A percentile compares a stretch with the other conserved stretches of the same genome.
These are phyloP conservation scores for Drechslerella coelobrocha DNA, from an alignment of 2,329 filamentous ascomycete genomes.

Conservation along the genomic window DNA sequence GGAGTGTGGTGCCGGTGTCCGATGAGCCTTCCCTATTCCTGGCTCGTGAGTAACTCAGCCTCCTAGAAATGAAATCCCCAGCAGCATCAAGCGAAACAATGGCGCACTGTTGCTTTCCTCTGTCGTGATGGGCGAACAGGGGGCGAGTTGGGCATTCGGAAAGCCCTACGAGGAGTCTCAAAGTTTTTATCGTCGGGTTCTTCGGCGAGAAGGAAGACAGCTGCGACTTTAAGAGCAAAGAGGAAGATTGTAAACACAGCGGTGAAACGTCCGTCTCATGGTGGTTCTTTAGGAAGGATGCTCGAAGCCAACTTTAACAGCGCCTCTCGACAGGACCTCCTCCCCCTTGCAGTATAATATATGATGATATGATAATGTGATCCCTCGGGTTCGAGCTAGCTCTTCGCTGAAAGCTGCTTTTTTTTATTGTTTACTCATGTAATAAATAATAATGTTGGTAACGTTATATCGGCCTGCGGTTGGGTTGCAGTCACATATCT, in stretches of 20 bases:
- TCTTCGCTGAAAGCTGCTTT: too few relatives aligned
- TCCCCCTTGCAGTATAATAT: too few relatives aligned
- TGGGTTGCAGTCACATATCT: too few relatives aligned
- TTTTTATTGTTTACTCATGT: too few relatives aligned
- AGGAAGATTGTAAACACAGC: not conserved
- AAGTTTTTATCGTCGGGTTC: not conserved
- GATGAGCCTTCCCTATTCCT: slow-evolving; percentile 42
- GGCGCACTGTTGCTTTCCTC: slow-evolving; percentile 28
- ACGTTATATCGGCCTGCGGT: not conserved
- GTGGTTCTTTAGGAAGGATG: not conserved
- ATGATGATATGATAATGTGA: too few relatives aligned
- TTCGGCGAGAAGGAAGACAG: too few relatives aligned
- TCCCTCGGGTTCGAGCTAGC: too few relatives aligned
- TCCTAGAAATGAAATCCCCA: slow-evolving; percentile 28
- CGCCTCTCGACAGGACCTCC: too few relatives aligned
- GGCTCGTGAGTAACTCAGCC: slow-evolving; percentile 38
- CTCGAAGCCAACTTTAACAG: too few relatives aligned
- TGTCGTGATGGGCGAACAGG: slow-evolving; percentile 5
- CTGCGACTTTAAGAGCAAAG: slow-evolving; percentile 9
- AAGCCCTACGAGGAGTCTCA: not conserved
- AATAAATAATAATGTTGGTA: too few relatives aligned
- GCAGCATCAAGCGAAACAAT: slow-evolving; percentile 48
- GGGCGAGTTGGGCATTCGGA: slow-evolving; percentile 8
- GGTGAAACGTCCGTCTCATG: not conserved
- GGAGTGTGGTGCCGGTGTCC: slow-evolving; percentile 33